Conservation (phyloP, 768 basidiomycete genomes). For the Tylopilus sp. region DNA sequence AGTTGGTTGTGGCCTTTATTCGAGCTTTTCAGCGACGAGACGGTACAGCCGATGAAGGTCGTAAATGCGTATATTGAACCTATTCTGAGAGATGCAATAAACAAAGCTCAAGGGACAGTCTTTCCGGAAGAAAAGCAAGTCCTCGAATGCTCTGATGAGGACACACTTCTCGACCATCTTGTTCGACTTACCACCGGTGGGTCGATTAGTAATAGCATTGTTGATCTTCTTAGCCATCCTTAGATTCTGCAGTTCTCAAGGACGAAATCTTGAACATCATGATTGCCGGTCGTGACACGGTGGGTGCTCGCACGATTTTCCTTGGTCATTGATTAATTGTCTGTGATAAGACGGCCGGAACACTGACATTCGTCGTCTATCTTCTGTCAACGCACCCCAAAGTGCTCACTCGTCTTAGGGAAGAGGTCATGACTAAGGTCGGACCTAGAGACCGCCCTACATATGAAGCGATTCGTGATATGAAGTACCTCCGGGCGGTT, state of each 20-base stretch:
- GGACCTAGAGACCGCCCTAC: slow-evolving; percentile 47
- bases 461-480: slow-evolving; percentile 53
- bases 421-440: slow-evolving; percentile 53
- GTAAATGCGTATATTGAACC: slow-evolving; percentile 34
- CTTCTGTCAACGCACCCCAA: slow-evolving; percentile 49
- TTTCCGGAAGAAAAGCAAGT: slow-evolving; percentile 20
- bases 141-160: slow-evolving; percentile 37
- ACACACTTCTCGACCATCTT: slow-evolving; percentile 55
- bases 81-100: slow-evolving; percentile 41
- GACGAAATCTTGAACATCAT: slow-evolving; percentile 36
- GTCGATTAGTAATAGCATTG: slow-evolving; percentile 13
- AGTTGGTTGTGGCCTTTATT: slow-evolving; percentile 53
- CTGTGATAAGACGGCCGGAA: slow-evolving; percentile 37
- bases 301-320: background rate
- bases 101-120: slow-evolving; percentile 32
- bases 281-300: slow-evolving; percentile 32
- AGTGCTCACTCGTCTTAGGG: slow-evolving; percentile 44
- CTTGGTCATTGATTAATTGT: background rate
- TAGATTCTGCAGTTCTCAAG: slow-evolving; percentile 28
- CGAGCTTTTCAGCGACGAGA: slow-evolving; percentile 35
- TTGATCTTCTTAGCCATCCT: slow-evolving; percentile 3
- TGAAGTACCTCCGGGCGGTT: slow-evolving; percentile 63
- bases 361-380: slow-evolving; percentile 38
- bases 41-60: background rate
- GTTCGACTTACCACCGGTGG: slow-evolving; percentile 46